Conservation (phyloP, 441 rosid species). For the Euphorbia celastroides region DNA sequence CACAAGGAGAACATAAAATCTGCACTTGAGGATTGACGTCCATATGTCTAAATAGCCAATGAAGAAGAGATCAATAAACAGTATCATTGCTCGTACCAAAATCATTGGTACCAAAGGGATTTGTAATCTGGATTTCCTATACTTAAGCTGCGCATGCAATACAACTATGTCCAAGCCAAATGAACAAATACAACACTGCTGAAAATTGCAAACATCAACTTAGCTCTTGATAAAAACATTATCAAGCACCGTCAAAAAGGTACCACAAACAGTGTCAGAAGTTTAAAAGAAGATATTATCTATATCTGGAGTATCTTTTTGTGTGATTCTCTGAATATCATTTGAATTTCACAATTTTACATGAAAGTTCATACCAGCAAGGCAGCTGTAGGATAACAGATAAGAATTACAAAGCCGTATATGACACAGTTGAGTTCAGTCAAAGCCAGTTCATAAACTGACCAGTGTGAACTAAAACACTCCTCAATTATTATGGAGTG, state of each 20-base stretch:
- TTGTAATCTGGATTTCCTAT: too few species aligned
- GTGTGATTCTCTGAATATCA: neutral
- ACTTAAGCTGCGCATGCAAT: neutral
- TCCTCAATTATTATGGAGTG: neutral
- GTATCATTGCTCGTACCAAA: too few species aligned
- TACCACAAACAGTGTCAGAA: neutral
- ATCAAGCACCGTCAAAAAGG: neutral
- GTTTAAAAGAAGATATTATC: neutral
- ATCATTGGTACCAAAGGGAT: too few species aligned
- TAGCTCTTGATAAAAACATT: neutral
- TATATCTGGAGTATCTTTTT: neutral
- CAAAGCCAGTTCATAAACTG: neutral
- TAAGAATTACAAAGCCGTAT: neutral
- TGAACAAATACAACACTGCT: neutral
- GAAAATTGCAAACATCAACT: neutral
- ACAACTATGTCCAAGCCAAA: constrained; percentile 6
- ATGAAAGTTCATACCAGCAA: neutral
- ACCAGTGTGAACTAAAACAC: neutral
- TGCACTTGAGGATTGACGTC: too few species aligned
- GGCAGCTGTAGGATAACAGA: neutral
- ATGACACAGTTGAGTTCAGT: neutral
- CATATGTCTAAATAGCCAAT: too few species aligned
- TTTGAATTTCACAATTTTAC: neutral
- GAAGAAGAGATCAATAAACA: too few species aligned
- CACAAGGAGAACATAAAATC: neutral